Evolutionary conservation across 2,329 filamentous ascomycete genomes (phyloP).

Genomic region (Ophiocordyceps camponoti-floridani): DNA sequence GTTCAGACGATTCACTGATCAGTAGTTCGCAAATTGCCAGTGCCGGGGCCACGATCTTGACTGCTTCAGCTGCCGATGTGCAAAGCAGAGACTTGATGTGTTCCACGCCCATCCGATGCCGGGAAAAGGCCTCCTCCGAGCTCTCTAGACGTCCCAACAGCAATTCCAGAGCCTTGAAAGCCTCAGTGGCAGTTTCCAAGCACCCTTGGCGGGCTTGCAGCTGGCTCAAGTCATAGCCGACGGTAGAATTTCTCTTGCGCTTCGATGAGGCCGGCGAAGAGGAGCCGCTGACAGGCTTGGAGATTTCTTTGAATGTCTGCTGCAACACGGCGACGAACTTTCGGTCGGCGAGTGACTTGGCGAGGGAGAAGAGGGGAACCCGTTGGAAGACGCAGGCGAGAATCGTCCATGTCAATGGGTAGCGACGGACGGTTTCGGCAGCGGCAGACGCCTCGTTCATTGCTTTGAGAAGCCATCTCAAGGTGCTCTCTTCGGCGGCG

Average conservation of each 20-base stretch:
- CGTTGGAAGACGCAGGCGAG: constrained; percentile 40
- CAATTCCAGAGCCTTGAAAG: constrained; percentile 27
- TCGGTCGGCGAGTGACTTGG: constrained; percentile 52
- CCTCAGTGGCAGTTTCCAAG: constrained; percentile 25
- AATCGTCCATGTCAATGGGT: constrained; percentile 42
- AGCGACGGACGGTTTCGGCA: constrained; percentile 35
- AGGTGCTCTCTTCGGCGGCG: constrained; percentile 36
- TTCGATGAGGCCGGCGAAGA: constrained; percentile 16
- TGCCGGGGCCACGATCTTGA: constrained; percentile 25
- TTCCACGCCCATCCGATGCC: constrained; percentile 34
- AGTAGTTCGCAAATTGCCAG: constrained; percentile 25
- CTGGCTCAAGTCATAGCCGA: constrained; percentile 18
- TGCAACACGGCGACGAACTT: constrained; percentile 50
- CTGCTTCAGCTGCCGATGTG: constrained; percentile 26
- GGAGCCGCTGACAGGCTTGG: constrained; percentile 12
- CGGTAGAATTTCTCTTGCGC: constrained; percentile 23
- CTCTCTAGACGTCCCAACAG: constrained; percentile 27
- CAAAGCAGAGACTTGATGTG: constrained; percentile 40
- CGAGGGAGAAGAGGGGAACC: constrained; percentile 52
- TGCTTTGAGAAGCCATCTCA: constrained; percentile 46
- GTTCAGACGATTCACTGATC: constrained; percentile 11
- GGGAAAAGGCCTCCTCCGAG: constrained; percentile 15
- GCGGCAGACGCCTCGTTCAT: constrained; percentile 30
- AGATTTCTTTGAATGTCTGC: constrained; percentile 43
- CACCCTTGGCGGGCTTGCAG: constrained; percentile 22